phyloP scores from a whole-genome alignment of 108 stramenopile species.

The Fistulifera pelliculosa region DNA sequence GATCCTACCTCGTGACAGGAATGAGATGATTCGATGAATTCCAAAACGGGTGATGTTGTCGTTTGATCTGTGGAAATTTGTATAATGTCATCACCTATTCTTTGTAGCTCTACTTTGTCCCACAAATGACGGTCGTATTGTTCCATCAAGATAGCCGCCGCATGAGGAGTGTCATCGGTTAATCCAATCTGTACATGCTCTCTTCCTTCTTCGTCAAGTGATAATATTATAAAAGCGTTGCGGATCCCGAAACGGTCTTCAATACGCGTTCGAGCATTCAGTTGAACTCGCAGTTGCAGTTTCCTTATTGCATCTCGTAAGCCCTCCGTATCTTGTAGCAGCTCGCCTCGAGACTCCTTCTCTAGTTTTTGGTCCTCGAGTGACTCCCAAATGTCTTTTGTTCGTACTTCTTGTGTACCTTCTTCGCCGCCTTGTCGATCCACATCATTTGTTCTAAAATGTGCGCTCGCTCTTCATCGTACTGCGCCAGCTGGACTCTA shows the following conservation, averaged over 20 bases:
- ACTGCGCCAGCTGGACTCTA: constrained; percentile 6
- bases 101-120: constrained; percentile 4
- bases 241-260: not conserved
- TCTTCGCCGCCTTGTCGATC: constrained; percentile 16
- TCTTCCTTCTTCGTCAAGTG: not conserved
- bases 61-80: not conserved
- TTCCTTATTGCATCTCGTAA: not conserved
- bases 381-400: constrained; percentile 5
- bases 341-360: not conserved
- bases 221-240: not conserved
- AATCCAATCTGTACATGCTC: constrained; percentile 8
- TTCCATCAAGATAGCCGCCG: constrained; percentile 5
- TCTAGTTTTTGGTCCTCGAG: not conserved
- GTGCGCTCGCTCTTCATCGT: constrained; percentile 13
- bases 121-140: constrained; percentile 9
- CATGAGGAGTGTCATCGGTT: constrained; percentile 17
- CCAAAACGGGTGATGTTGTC: constrained; percentile 6
- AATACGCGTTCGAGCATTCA: constrained; percentile 8
- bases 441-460: constrained; percentile 20
- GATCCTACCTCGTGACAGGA: constrained; percentile 6
- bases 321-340: not conserved
- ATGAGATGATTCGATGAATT: constrained; percentile 9
- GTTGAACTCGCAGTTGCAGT: constrained; percentile 4
- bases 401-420: constrained; percentile 8
- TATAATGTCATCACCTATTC: not conserved